These are phyloP conservation scores for Melocanna baccifera DNA, from an alignment of 176 grass and related monocot species.

Conservation along the genomic window DNA sequence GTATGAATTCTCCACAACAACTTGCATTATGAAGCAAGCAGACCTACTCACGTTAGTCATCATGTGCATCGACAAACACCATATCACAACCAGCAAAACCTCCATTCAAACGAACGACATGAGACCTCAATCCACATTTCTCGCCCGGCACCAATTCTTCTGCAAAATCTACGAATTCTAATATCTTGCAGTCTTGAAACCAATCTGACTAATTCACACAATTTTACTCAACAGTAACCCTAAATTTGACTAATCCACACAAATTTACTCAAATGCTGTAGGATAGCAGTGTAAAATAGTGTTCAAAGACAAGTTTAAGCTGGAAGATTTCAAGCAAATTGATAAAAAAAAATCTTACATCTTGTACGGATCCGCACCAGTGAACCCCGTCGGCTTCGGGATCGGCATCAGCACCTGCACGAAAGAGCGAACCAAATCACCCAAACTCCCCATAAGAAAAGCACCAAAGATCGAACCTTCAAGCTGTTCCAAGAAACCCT, in stretches of 20 bases:
- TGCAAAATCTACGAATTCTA: background rate
- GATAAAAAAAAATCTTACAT: constrained; percentile 34
- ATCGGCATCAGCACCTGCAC: constrained; percentile 93
- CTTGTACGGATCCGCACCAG: constrained; percentile 94
- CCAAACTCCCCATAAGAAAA: background rate
- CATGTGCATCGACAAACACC: background rate
- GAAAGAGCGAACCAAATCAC: constrained; percentile 28
- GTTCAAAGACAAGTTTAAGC: background rate
- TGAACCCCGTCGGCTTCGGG: constrained; percentile 76
- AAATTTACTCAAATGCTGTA: background rate
- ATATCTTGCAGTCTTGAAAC: background rate
- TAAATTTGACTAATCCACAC: background rate
- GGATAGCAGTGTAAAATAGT: background rate
- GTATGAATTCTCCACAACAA: background rate
- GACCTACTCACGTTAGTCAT: background rate
- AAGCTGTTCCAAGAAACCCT: constrained; percentile 15
- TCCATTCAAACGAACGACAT: background rate
- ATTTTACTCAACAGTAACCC: background rate
- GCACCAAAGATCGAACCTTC: background rate
- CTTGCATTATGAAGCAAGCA: background rate
- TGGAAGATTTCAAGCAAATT: background rate
- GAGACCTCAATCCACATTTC: background rate
- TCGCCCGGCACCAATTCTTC: background rate
- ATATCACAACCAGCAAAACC: background rate
- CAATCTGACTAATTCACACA: background rate